Base-by-base conservation (phyloP, 106 monocot species). In the Alisma plantagoaquatica region DNA sequence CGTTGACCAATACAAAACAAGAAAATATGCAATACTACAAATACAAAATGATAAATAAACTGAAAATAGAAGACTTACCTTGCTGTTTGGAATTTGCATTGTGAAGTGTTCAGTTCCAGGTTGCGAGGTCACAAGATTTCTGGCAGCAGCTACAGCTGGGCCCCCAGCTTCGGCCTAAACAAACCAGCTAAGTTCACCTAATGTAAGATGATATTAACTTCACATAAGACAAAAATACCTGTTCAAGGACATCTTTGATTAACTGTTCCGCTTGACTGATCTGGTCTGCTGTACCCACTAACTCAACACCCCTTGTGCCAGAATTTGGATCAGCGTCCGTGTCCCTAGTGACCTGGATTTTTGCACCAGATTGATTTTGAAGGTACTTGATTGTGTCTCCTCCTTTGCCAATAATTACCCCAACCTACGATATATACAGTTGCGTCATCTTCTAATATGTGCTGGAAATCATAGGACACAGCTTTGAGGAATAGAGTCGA, bases 381-480 rank as follows among this genome's bases (percentile, higher is more conserved):
- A 92, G 70, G 69, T 83, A 76, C 55, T 82, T 92, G 11, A 92
- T 87, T 10, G 86, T 92, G 31, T 92, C 92, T 29, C 86, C 86
- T 51, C 76, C 68, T 77, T 86, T 86, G 4, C 92, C 92, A 68
- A 92, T 92, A 15, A 92, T 79, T 18, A 92, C 92, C 55, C 92
- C 92, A 54, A 92, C 92, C 92, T 86, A 35, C 30, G 18, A 12
- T 7, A 14, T 6, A 38, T 7, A 38, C 6, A 38, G 35, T 7
- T 38, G 14, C n/a, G 35, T 38, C 35, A 38, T 38, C 35, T 7
- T 14, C 9, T 14, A 14, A 14, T 6, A 38, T 7, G 35, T 7
- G 14, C 9, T 38, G 9, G 14, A 38, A 38, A 7, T 7, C 6
- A 38, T 38, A 7, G 9, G 14, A 38, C 14, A 38, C 6, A 6